Evolutionary conservation across 768 basidiomycete species (phyloP).

Genomic region (Basidioascus undulatus): DNA sequence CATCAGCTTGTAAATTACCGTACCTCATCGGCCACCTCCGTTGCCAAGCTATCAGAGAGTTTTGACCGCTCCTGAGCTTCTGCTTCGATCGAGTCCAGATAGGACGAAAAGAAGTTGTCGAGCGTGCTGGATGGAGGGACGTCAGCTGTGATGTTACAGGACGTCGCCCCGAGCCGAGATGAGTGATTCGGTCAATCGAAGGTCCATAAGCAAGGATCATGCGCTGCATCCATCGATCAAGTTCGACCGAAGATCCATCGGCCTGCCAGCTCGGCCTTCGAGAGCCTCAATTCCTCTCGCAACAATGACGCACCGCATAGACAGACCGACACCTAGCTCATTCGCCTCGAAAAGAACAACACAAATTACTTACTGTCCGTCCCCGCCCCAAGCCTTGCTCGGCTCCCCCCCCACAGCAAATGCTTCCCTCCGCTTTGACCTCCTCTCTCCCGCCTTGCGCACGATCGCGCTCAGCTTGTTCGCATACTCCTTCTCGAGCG

Average conservation of each 20-base stretch:
- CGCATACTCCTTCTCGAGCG: conserved; percentile 57
- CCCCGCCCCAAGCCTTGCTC: conserved; percentile 33
- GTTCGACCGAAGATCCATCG: too few relatives aligned
- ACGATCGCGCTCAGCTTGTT: conserved; percentile 38
- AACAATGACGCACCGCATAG: too few relatives aligned
- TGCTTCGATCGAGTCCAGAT: conserved; percentile 35
- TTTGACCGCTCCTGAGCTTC: conserved; percentile 44
- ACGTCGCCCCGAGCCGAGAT: neutral
- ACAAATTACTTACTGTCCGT: conserved; percentile 33
- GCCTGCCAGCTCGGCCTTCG: too few relatives aligned
- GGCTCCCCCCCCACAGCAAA: conserved; percentile 45
- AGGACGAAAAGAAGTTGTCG: conserved; percentile 40
- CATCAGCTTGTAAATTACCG: too few relatives aligned
- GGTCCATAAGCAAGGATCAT: conserved; percentile 1
- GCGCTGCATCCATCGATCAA: too few relatives aligned
- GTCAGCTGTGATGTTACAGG: too few relatives aligned
- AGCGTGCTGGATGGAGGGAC: conserved; percentile 39
- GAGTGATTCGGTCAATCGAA: neutral
- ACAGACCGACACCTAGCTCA: too few relatives aligned
- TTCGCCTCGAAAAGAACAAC: conserved; percentile 6
- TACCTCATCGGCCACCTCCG: conserved; percentile 41
- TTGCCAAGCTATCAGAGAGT: conserved; percentile 35
- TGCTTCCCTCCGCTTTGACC: conserved; percentile 29
- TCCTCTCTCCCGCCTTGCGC: conserved; percentile 47
- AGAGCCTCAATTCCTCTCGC: too few relatives aligned